Evolutionary conservation across 2,329 filamentous ascomycete species (phyloP).

Genomic region (Westerdykella sp.): DNA sequence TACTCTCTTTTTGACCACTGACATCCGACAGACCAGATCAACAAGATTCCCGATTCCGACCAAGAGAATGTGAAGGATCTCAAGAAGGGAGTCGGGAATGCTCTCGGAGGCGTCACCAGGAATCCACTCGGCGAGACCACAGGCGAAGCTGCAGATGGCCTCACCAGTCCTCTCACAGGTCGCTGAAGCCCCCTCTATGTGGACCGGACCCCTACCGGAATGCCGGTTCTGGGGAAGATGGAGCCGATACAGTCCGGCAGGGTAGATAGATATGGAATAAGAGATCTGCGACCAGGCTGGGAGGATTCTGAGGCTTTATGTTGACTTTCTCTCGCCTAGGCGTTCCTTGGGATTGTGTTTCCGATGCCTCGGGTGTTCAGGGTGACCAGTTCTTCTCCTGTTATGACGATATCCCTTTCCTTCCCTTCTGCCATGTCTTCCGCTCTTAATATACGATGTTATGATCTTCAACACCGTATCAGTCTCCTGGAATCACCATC

Average conservation of each 20-base stretch:
- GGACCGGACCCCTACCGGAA: constrained; percentile 21
- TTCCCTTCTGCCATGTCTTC: no score
- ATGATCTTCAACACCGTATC: no score
- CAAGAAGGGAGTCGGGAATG: constrained; percentile 33
- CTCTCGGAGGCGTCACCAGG: constrained; percentile 28
- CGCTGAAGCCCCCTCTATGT: constrained; percentile 23
- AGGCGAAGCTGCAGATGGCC: constrained; percentile 32
- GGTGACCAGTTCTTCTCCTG: no score
- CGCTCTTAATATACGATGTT: no score
- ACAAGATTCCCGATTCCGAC: constrained; percentile 36
- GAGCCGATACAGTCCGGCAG: constrained; percentile 15
- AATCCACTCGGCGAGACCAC: constrained; percentile 34
- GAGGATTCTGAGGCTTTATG: no score
- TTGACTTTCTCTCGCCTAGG: no score
- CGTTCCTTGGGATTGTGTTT: no score
- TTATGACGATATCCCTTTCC: no score
- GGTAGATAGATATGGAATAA: background rate
- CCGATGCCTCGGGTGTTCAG: no score
- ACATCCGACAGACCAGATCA: constrained; percentile 30
- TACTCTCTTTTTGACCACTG: background rate
- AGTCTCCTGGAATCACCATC: no score
- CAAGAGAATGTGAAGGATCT: constrained; percentile 34
- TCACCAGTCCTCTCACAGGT: constrained; percentile 34
- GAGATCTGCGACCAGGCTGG: no score
- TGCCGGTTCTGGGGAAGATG: constrained; percentile 16